phyloP scores from a whole-genome alignment of 1,284 basidiomycete species.

The Ganoderma lucidum region DNA sequence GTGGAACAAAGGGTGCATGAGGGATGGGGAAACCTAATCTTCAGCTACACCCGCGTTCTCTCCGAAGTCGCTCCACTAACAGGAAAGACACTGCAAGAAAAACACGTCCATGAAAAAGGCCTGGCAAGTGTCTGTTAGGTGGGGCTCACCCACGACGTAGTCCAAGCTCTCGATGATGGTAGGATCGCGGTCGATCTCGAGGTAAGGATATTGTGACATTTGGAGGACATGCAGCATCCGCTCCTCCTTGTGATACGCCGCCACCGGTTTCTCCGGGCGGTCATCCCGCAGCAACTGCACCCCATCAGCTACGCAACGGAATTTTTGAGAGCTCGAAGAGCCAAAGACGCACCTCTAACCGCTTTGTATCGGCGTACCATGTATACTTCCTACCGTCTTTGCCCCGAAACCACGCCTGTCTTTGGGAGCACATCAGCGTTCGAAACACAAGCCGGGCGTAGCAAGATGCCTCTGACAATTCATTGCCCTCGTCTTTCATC shows the following conservation, averaged over 20 bases:
- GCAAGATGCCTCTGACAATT: background rate
- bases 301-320: background rate
- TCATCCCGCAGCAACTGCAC: constrained; percentile 43
- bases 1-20: background rate
- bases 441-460: too few relatives aligned
- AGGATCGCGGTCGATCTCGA: constrained; percentile 47
- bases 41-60: constrained; percentile 27
- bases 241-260: constrained; percentile 47
- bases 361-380: constrained; percentile 40
- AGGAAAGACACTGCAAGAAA: constrained; percentile 41
- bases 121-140: background rate
- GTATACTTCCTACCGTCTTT: constrained; percentile 45
- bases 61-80: constrained; percentile 40
- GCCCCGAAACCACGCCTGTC: constrained; percentile 41
- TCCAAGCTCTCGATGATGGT: constrained; percentile 47
- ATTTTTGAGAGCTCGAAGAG: background rate
- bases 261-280: constrained; percentile 43
- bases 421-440: constrained; percentile 16
- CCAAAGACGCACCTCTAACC: constrained; percentile 39
- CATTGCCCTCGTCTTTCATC: constrained; percentile 19
- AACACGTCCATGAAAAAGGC: background rate
- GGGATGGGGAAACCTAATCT: background rate
- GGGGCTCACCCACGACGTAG: constrained; percentile 45
- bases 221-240: constrained; percentile 46
- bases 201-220: constrained; percentile 47